A percentile compares a stretch with the other conserved stretches of the same genome.
Evolutionary conservation across 768 basidiomycete species (phyloP).

Genomic region (Rhizopogon vulgaris): DNA sequence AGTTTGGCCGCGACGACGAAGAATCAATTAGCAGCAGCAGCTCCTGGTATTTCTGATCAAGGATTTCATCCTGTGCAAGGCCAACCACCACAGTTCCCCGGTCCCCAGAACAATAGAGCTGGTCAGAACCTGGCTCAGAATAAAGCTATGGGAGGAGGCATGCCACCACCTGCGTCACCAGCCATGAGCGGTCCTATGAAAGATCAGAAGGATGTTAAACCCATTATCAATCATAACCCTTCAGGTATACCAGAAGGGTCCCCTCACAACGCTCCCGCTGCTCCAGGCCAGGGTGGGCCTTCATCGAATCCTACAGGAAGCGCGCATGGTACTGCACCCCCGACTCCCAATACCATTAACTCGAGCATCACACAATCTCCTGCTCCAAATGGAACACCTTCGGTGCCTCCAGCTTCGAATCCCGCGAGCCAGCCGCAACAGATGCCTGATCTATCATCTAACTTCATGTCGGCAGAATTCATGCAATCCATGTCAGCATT

Average conservation of each 20-base stretch:
- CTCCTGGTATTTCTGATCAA: constrained; percentile 33
- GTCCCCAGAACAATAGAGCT: constrained; percentile 25
- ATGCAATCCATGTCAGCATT: constrained; percentile 38
- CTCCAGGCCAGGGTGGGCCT: constrained; percentile 18
- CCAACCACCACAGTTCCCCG: constrained; percentile 27
- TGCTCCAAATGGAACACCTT: constrained; percentile 25
- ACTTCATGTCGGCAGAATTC: constrained; percentile 31
- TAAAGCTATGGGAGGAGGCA: constrained; percentile 37
- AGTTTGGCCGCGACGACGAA: constrained; percentile 32
- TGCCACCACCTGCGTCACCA: constrained; percentile 49
- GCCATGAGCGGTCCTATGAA: constrained; percentile 28
- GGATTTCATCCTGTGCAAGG: constrained; percentile 31
- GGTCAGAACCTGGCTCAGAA: constrained; percentile 21
- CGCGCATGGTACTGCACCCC: constrained; percentile 29
- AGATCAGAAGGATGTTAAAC: constrained; percentile 29
- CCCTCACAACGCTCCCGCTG: constrained; percentile 34
- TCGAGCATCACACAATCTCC: constrained; percentile 32
- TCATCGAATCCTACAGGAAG: constrained; percentile 10
- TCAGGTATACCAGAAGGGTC: constrained; percentile 31
- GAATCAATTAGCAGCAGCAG: constrained; percentile 17
- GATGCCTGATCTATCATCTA: constrained; percentile 15
- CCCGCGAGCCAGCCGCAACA: constrained; percentile 16
- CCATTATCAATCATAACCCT: constrained; percentile 20
- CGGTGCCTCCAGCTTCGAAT: constrained; percentile 20
- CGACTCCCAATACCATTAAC: constrained; percentile 28